phyloP scores from a whole-genome alignment of 768 basidiomycete species.

The Kwoniella pini region DNA sequence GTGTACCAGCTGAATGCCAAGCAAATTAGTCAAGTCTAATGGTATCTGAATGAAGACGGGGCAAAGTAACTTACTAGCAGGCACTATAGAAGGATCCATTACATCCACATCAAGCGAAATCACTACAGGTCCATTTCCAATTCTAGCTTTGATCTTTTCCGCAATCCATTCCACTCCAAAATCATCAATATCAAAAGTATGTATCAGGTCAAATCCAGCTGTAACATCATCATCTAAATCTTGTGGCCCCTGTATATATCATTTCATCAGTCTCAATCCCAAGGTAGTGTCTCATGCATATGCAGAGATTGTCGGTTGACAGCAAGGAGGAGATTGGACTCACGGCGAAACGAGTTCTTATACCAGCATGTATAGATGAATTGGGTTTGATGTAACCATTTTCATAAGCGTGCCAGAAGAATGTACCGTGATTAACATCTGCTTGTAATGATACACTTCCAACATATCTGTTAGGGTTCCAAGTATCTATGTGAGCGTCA shows the following conservation, averaged over 20 bases:
- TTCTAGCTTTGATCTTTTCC: conserved; percentile 67
- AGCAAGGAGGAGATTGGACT: conserved; percentile 39
- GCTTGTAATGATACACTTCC: conserved; percentile 61
- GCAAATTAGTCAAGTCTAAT: background rate
- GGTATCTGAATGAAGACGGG: background rate
- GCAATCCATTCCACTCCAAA: conserved; percentile 71
- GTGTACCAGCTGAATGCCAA: conserved; percentile 33
- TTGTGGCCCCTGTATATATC: conserved; percentile 59
- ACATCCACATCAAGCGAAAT: conserved; percentile 57
- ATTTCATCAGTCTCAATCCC: background rate
- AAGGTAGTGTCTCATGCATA: no score
- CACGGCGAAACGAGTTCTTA: conserved; percentile 71
- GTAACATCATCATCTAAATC: conserved; percentile 70
- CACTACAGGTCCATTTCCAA: conserved; percentile 75
- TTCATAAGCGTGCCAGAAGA: conserved; percentile 76
- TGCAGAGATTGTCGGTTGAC: no score
- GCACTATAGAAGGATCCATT: conserved; percentile 44
- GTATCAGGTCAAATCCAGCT: conserved; percentile 77
- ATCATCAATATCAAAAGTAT: conserved; percentile 81
- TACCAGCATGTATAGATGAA: conserved; percentile 78
- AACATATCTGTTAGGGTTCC: conserved; percentile 57
- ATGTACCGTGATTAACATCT: conserved; percentile 75
- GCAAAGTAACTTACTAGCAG: conserved; percentile 41
- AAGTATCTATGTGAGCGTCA: conserved; percentile 81
- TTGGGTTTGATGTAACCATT: conserved; percentile 71